Evolutionary conservation across 176 grass and related monocot genomes (phyloP), one percentile per base, ranked within the genome.

Genomic region (Oryza officinalis): DNA sequence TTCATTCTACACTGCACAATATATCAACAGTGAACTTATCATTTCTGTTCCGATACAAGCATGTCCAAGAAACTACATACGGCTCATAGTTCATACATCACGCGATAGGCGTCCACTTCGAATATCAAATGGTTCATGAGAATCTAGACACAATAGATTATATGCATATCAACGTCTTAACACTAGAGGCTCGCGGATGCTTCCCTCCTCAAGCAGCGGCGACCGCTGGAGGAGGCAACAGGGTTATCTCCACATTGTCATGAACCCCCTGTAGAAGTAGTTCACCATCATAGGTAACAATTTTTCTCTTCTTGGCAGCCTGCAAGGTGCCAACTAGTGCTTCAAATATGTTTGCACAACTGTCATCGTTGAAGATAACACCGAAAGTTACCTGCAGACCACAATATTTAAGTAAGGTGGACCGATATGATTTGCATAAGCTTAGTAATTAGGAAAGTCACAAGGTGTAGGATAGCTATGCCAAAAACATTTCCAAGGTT

Each of bases 221-320:
- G 8, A 91, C 77, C 1, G 43, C 23, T 0, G 90, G 76, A 38
- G 92, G 80, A 44, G 88, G 90, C 65, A 91, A 64, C 45, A 97
- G 84, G 26, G 38, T 88, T 85, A 98, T 95, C 79, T 98, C 93
- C 64, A 93, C 93, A 72, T 95, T 93, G 91, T 93, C 96, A 49
- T 98, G 96, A 44, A 92, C 96, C 61, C 96, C 96, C 73, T 98
- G 96, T 68, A 98, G 91, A 65, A 98, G 91, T 72, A 98, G 67
- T 47, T 98, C 96, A 0, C 96, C 96, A 8, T 90, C 89, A 49
- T 93, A 98, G 20, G 77, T 84, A 65, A 98, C 49, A 31, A 95
- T 20, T 72, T 95, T 95, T 66, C 95, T 91, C 72, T 93, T 94
- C 79, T 97, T 97, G 13, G 92, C 88, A 0, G 95, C 95, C 15